phyloP scores from a whole-genome alignment of 129 eudicot genomes.

The Silybum marianum region DNA sequence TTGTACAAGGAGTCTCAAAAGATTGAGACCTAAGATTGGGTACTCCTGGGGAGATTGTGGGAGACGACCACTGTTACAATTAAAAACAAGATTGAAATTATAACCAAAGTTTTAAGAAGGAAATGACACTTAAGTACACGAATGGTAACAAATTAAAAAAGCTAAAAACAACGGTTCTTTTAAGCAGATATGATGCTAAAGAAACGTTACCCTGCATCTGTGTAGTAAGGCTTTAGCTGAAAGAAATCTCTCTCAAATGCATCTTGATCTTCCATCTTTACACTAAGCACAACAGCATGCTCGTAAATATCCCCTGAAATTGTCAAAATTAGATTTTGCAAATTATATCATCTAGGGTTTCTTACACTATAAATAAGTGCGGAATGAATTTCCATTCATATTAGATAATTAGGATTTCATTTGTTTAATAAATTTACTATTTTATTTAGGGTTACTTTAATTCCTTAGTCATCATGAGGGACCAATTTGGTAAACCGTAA shows the following conservation, averaged over 20 bases:
- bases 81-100: conserved; percentile 12
- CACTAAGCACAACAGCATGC: conserved; percentile 91
- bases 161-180: not conserved
- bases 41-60: conserved; percentile 85
- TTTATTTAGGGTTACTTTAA: not conserved
- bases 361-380: no score
- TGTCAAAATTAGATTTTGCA: not conserved
- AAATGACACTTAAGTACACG: not conserved
- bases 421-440: not conserved
- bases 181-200: not conserved
- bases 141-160: not conserved
- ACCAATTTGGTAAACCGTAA: not conserved
- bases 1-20: conserved; percentile 91
- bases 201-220: conserved; percentile 73
- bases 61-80: conserved; percentile 65
- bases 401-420: not conserved
- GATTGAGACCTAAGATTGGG: conserved; percentile 92
- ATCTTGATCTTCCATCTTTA: conserved; percentile 90
- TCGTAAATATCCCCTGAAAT: conserved; percentile 87
- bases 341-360: not conserved
- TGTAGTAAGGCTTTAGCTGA: conserved; percentile 95
- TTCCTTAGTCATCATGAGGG: not conserved
- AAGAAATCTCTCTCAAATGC: conserved; percentile 96
- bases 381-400: not conserved
- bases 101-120: not conserved